A percentile compares a stretch with the other conserved stretches of the same genome.
Conservation (phyloP, 140 eudicot species). For the Senecio squalidus region DNA sequence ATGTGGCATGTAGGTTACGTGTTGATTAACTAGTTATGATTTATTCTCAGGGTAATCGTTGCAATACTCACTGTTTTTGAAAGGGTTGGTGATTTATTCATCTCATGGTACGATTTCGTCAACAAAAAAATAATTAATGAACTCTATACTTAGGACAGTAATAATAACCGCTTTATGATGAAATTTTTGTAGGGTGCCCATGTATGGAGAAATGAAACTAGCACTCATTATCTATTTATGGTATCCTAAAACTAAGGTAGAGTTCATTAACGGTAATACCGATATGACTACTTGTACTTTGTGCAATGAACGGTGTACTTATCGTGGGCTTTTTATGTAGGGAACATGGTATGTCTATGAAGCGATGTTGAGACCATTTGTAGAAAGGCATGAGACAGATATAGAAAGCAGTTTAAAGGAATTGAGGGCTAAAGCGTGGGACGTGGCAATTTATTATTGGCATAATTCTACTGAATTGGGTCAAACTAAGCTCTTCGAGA, state of each 20-base stretch:
- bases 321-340: slow-evolving; percentile 25
- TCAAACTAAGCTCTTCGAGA: slow-evolving; percentile 55
- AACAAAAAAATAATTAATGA: background rate
- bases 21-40: slow-evolving; percentile 6
- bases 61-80: slow-evolving; percentile 53
- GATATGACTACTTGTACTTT: slow-evolving; percentile 13
- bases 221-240: slow-evolving; percentile 85
- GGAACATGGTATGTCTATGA: slow-evolving; percentile 76
- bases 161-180: background rate
- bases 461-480: slow-evolving; percentile 84
- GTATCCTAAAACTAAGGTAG: slow-evolving; percentile 95
- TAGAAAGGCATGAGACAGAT: slow-evolving; percentile 69
- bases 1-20: slow-evolving; percentile 14
- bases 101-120: slow-evolving; percentile 47
- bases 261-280: background rate
- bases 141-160: background rate
- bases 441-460: slow-evolving; percentile 81
- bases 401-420: slow-evolving; percentile 65
- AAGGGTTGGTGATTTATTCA: slow-evolving; percentile 48
- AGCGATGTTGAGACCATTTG: slow-evolving; percentile 61
- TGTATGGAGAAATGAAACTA: slow-evolving; percentile 92
- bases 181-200: slow-evolving; percentile 61
- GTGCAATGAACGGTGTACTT: slow-evolving; percentile 9
- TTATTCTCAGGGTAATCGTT: slow-evolving; percentile 50
- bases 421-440: slow-evolving; percentile 76